Conservation (phyloP, 75 land plant species). For the Sequoia sempervirens region DNA sequence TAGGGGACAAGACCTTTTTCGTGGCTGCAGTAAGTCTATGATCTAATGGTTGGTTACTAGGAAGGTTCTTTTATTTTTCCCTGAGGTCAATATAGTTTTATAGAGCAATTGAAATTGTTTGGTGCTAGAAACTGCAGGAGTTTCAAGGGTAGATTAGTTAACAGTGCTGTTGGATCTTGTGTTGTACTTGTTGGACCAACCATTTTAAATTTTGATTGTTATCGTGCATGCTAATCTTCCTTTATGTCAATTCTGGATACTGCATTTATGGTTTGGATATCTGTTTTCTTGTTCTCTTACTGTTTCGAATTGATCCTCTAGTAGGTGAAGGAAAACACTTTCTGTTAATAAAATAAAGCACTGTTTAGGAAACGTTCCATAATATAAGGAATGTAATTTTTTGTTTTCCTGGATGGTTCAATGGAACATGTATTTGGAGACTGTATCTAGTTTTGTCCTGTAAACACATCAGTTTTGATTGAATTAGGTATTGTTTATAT, state of each 20-base stretch:
- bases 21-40: constrained; percentile 70
- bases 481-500: neutral
- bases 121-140: neutral
- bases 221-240: neutral
- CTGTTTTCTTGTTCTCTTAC: neutral
- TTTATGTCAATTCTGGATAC: neutral
- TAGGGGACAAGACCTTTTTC: constrained; percentile 95
- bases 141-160: neutral
- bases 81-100: neutral
- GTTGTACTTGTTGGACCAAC: neutral
- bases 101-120: neutral
- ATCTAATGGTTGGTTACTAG: neutral
- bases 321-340: neutral
- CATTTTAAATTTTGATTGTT: neutral
- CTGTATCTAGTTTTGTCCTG: neutral
- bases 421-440: neutral
- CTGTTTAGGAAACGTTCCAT: too few relatives aligned
- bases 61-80: neutral
- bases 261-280: neutral
- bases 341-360: neutral
- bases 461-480: neutral
- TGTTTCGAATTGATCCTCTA: neutral
- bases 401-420: neutral
- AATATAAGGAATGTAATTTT: neutral
- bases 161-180: neutral